phyloP scores from a whole-genome alignment of 1,284 basidiomycete species.

The Heterobasidion annosum region DNA sequence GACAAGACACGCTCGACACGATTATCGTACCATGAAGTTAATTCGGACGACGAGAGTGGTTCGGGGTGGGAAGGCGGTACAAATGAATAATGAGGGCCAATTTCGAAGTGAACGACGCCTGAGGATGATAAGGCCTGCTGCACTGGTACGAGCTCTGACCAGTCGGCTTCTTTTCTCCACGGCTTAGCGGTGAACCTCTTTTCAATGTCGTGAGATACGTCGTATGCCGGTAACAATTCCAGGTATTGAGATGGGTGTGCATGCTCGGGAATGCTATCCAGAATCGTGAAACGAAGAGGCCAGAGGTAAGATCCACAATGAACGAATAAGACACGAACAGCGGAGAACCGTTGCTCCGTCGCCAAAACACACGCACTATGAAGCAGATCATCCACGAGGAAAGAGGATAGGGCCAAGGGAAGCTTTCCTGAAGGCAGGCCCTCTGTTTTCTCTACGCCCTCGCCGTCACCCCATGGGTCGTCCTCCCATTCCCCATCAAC shows the following conservation, averaged over 20 bases:
- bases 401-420: constrained; percentile 50
- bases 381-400: constrained; percentile 53
- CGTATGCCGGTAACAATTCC: constrained; percentile 57
- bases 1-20: constrained; percentile 57
- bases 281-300: constrained; percentile 60
- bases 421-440: constrained; percentile 17
- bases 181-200: constrained; percentile 16
- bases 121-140: constrained; percentile 27
- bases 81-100: neutral
- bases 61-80: constrained; percentile 1
- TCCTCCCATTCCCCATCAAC: constrained; percentile 64
- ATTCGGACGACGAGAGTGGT: constrained; percentile 24
- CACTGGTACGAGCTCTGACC: constrained; percentile 41
- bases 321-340: constrained; percentile 47
- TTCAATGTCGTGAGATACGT: constrained; percentile 39
- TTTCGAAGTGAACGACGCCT: constrained; percentile 11
- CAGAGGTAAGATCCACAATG: constrained; percentile 53
- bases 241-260: constrained; percentile 52
- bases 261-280: constrained; percentile 71
- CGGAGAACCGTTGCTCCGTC: constrained; percentile 45
- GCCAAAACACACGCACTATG: constrained; percentile 60
- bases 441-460: constrained; percentile 12
- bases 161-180: constrained; percentile 47
- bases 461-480: constrained; percentile 69
- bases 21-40: constrained; percentile 67